phyloP scores from a whole-genome alignment of 2,329 filamentous ascomycete species.

The Lachnellula hyalina region DNA sequence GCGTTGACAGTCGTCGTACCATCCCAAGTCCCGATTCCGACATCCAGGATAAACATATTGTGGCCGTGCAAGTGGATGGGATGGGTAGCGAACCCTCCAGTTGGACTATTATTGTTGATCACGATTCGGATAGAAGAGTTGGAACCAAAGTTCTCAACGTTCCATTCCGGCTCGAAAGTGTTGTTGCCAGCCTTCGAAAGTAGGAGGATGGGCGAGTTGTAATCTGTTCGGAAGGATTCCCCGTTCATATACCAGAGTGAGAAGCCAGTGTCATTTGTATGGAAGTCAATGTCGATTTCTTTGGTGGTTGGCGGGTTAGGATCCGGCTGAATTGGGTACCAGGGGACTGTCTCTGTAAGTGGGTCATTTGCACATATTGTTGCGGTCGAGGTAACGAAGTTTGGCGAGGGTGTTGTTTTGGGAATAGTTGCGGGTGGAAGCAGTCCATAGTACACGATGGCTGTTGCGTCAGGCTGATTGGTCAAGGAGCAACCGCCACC shows the following conservation, averaged over 20 bases:
- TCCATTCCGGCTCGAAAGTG: slow-evolving; percentile 47
- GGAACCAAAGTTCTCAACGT: slow-evolving; percentile 47
- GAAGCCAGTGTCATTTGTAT: slow-evolving; percentile 45
- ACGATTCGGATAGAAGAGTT: slow-evolving; percentile 50
- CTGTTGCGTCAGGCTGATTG: slow-evolving; percentile 46
- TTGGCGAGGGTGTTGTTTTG: too few relatives aligned
- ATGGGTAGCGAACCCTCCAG: slow-evolving; percentile 46
- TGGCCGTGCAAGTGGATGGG: slow-evolving; percentile 68
- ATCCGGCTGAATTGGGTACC: slow-evolving; percentile 17
- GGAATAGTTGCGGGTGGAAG: too few relatives aligned
- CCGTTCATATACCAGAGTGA: slow-evolving; percentile 43
- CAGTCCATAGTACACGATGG: slow-evolving; percentile 54
- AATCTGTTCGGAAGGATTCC: slow-evolving; percentile 47
- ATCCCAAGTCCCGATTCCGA: slow-evolving; percentile 34
- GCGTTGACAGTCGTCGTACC: slow-evolving; percentile 34
- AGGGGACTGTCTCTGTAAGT: slow-evolving; percentile 17
- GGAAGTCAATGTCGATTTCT: slow-evolving; percentile 35
- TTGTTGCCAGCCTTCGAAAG: slow-evolving; percentile 48
- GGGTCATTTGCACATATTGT: slow-evolving; percentile 25
- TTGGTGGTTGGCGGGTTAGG: slow-evolving; percentile 15
- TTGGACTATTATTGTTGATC: slow-evolving; percentile 40
- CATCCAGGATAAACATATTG: slow-evolving; percentile 62
- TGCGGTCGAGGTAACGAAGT: too few relatives aligned
- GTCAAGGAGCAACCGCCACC: slow-evolving; percentile 37
- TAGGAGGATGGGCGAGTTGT: slow-evolving; percentile 54